Base-by-base conservation (phyloP, 2,329 filamentous ascomycete species). In the Cladosporium sp. region DNA sequence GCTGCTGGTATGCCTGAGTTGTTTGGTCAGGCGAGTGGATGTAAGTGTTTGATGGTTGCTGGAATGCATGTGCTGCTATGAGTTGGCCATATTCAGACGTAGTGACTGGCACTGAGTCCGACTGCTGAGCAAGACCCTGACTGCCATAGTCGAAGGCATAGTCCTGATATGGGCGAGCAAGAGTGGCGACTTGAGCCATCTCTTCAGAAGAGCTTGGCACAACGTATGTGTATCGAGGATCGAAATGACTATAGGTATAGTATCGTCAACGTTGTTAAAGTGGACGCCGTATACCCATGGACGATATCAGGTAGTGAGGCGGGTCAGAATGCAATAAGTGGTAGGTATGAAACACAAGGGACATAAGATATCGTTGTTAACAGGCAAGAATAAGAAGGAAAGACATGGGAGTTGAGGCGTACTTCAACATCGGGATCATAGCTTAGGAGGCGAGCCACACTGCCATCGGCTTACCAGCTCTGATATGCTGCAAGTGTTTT, bases 161-260 rank as follows among this genome's bases (percentile, higher is more conserved):
- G 68, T 75, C 74, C 71, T 75, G 72, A 71, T 75, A 71, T 58
- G 75, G 67, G 65, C 68, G 74, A 74, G 76, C 76, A 75, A 79
- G 75, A 70, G 70, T 77, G 76, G 76, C 76, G 69, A 55, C 52
- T 45, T 40, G 37, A 55, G 40, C 52, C 52, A 55, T 55, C 10
- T 19, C 15, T 25, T 34, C 17, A 22, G 13, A 8, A 7, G 22
- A 25, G 42, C 42, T 45, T 45, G 42, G 42, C 51, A 53, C 24
- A 20, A 28, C 25, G 50, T 53, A 20, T 40, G 34, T 42, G 10
- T 22, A 19, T 35, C 19, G 25, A n/a, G 52, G 37, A 8, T 55
- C 52, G 52, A 55, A n/a, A 37, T 20, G 32, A 44, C 32, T 55
- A 55, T 55, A 55, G 39, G 40, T 28, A n/a, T 47, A 55, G 52